Percentiles rank a stretch among this genome's conserved stretches.
Conservation (phyloP, 352 stramenopile species). For the Globisporangium mamillatum region DNA sequence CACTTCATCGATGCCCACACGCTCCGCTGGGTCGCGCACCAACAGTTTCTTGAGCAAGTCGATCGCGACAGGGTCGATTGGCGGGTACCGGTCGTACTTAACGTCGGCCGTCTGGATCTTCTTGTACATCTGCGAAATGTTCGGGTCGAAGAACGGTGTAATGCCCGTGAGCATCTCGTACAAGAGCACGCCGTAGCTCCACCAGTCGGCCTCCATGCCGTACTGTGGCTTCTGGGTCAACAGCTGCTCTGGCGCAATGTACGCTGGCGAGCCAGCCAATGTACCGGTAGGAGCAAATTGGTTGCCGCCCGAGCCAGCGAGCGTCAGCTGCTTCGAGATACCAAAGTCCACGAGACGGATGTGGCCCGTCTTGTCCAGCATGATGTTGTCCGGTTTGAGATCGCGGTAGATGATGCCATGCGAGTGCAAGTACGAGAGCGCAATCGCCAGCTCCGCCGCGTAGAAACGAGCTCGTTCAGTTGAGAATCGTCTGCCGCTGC, state of each 20-base stretch:
- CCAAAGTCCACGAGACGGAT: conserved; percentile 89
- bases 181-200: conserved; percentile 87
- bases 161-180: conserved; percentile 89
- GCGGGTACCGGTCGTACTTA: conserved; percentile 69
- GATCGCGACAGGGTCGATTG: conserved; percentile 63
- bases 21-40: conserved; percentile 66
- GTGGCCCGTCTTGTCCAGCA: conserved; percentile 85
- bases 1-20: conserved; percentile 59
- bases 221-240: conserved; percentile 84
- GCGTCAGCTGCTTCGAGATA: conserved; percentile 82
- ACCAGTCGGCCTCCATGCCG: conserved; percentile 89
- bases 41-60: conserved; percentile 77
- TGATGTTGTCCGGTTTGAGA: conserved; percentile 88
- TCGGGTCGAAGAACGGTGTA: conserved; percentile 86
- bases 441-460: conserved; percentile 82
- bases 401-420: conserved; percentile 88
- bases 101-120: conserved; percentile 87
- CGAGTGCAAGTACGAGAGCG: conserved; percentile 83
- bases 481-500: conserved; percentile 62
- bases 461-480: conserved; percentile 82
- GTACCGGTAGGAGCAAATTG: conserved; percentile 69
- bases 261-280: conserved; percentile 76
- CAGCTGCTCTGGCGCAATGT: conserved; percentile 84
- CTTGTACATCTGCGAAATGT: conserved; percentile 88
- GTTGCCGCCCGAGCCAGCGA: conserved; percentile 22